Percentiles rank a stretch among this genome's conserved stretches.
Evolutionary conservation across 805 yeast genomes (phyloP).

Genomic region (Ogataea polymorpha): DNA sequence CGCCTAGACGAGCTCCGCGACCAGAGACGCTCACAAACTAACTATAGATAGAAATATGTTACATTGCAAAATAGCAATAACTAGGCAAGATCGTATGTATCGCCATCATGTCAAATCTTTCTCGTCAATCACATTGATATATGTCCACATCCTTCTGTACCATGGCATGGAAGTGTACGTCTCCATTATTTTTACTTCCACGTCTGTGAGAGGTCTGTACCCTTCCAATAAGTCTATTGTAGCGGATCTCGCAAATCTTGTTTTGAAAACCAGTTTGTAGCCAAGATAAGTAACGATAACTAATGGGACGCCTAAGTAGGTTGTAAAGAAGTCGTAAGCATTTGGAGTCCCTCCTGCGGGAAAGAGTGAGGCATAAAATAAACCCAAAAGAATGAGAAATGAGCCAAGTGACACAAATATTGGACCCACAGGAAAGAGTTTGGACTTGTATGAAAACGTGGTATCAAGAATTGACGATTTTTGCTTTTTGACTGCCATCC

Average conservation of each 20-base stretch:
- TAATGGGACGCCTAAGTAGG: slow-evolving; percentile 11
- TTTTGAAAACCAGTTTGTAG: slow-evolving; percentile 5
- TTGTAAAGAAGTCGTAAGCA: slow-evolving; percentile 12
- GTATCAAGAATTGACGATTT: slow-evolving; percentile 7
- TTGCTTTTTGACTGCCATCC: slow-evolving; percentile 12
- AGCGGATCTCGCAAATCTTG: slow-evolving; percentile 8
- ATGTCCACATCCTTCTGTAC: slow-evolving; percentile 11
- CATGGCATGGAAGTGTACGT: slow-evolving; percentile 8
- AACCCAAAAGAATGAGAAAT: slow-evolving; percentile 7
- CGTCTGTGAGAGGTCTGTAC: slow-evolving; percentile 9
- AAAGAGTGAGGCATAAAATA: slow-evolving; percentile 10
- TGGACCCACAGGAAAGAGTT: slow-evolving; percentile 10
- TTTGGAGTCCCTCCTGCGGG: slow-evolving; percentile 13
- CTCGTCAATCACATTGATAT: slow-evolving; percentile 11
- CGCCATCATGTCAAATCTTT: slow-evolving; percentile 5
- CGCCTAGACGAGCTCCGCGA: background rate
- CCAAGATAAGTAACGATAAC: slow-evolving; percentile 6
- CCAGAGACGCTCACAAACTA: background rate
- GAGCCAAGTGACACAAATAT: slow-evolving; percentile 11
- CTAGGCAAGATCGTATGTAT: background rate
- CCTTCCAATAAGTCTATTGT: slow-evolving; percentile 10
- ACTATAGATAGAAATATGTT: background rate
- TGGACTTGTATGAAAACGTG: slow-evolving; percentile 12
- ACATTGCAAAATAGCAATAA: background rate
- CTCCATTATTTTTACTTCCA: slow-evolving; percentile 8